Evolutionary conservation across 2,329 filamentous ascomycete genomes (phyloP).

Genomic region (Talaromyces sp.): DNA sequence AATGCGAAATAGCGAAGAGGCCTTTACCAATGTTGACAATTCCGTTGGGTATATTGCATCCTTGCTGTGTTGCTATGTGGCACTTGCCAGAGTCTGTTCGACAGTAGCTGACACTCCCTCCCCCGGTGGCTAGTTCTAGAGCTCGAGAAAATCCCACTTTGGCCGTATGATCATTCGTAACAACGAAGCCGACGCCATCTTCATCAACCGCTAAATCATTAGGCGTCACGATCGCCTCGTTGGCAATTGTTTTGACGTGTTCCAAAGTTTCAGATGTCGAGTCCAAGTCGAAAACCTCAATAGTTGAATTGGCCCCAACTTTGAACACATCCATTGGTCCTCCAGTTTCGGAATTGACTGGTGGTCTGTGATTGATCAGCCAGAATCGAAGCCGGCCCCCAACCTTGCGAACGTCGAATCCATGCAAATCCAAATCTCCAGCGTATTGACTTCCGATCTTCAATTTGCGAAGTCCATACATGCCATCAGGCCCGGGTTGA

Average conservation of each 20-base stretch:
- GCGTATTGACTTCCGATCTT: conserved; percentile 14
- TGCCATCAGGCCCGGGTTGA: conserved; percentile 20
- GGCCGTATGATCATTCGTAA: conserved; percentile 40
- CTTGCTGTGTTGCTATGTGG: conserved; percentile 24
- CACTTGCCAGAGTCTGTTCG: conserved; percentile 25
- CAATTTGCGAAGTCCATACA: conserved; percentile 24
- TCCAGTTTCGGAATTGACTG: conserved; percentile 33
- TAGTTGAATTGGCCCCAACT: conserved; percentile 41
- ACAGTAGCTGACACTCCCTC: conserved; percentile 36
- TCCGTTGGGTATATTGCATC: conserved; percentile 37
- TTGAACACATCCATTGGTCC: conserved; percentile 31
- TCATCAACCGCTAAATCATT: conserved; percentile 39
- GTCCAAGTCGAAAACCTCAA: conserved; percentile 39
- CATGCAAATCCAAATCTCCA: conserved; percentile 35
- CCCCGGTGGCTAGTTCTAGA: conserved; percentile 31
- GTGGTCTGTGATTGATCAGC: conserved; percentile 41
- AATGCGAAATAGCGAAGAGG: conserved; percentile 38
- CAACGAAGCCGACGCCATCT: conserved; percentile 36
- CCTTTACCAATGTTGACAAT: conserved; percentile 35
- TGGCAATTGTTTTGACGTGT: conserved; percentile 36
- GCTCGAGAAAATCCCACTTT: conserved; percentile 28
- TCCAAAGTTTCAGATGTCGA: conserved; percentile 27
- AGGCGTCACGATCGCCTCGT: conserved; percentile 36
- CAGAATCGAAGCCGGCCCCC: conserved; percentile 31
- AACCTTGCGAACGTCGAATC: conserved; percentile 32